phyloP scores from a whole-genome alignment of 768 basidiomycete species.

The Leccinum subtestaceum region DNA sequence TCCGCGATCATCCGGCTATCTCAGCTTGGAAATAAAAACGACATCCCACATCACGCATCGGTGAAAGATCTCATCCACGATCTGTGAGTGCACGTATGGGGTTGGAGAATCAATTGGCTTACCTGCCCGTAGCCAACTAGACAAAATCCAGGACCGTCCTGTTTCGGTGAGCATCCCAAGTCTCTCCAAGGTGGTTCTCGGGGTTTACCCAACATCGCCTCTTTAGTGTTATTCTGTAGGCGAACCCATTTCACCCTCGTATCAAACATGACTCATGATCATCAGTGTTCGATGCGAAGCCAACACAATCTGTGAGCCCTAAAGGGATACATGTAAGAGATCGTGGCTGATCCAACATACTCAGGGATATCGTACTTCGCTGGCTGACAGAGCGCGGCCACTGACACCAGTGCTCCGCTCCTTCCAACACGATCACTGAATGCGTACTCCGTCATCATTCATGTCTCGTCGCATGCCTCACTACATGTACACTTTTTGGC shows the following conservation, averaged over 20 bases:
- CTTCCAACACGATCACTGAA: neutral
- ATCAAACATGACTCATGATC: neutral
- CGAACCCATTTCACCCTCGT: neutral
- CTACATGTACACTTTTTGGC: neutral
- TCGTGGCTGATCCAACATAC: neutral
- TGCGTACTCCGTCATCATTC: neutral
- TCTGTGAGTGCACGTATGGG: conserved; percentile 45
- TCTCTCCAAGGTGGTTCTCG: neutral
- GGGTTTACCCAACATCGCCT: neutral
- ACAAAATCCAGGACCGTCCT: conserved; percentile 74
- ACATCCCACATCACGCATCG: conserved; percentile 68
- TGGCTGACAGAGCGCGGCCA: conserved; percentile 82
- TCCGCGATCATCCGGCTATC: neutral
- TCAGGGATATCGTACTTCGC: conserved; percentile 80
- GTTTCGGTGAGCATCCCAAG: conserved; percentile 66
- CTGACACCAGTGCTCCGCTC: conserved; percentile 29
- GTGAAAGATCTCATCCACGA: conserved; percentile 82
- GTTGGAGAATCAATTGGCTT: conserved; percentile 26
- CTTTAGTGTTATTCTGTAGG: conserved; percentile 77
- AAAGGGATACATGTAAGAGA: neutral
- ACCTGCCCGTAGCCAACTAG: conserved; percentile 43
- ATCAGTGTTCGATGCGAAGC: conserved; percentile 93
- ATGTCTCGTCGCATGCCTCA: neutral
- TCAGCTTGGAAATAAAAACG: conserved; percentile 92
- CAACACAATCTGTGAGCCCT: conserved; percentile 81